Evolutionary conservation across 371 early-diverging fungal genomes (phyloP).

Genomic region (Mortierella sp.): DNA sequence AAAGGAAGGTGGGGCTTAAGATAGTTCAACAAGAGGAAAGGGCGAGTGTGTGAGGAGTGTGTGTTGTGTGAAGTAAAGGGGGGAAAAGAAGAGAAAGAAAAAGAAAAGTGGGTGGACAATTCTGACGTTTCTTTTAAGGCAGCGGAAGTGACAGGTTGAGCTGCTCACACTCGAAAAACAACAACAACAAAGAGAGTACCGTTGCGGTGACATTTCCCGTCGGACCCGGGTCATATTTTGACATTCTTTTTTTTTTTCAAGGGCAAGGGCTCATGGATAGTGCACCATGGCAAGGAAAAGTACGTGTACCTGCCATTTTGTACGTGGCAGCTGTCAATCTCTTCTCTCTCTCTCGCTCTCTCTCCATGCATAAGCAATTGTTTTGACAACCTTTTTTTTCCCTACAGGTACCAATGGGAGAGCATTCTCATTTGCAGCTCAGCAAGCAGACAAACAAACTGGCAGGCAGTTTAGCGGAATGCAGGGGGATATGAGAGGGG

Average conservation of each 20-base stretch:
- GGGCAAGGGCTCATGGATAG: neutral
- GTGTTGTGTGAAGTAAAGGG: neutral
- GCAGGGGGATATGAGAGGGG: neutral
- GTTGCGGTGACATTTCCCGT: slow-evolving; percentile 18
- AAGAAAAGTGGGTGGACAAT: slow-evolving; percentile 1
- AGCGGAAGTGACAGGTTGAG: slow-evolving; percentile 2
- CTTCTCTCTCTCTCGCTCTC: neutral
- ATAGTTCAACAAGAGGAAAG: neutral
- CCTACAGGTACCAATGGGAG: neutral
- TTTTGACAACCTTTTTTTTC: slow-evolving; percentile 18
- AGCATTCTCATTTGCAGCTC: neutral
- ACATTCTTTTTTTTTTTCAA: slow-evolving; percentile 24
- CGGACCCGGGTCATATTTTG: slow-evolving; percentile 37
- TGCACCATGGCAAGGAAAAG: neutral
- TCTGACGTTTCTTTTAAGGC: slow-evolving; percentile 3
- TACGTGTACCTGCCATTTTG: neutral
- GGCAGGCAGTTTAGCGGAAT: neutral
- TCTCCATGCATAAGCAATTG: neutral
- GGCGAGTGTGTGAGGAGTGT: neutral
- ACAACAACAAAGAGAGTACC: slow-evolving; percentile 23
- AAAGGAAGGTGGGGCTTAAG: neutral
- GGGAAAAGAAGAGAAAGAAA: neutral
- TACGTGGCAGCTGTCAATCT: slow-evolving; percentile 1
- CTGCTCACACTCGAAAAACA: neutral
- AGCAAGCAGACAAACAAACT: slow-evolving; percentile 3